A percentile compares a stretch with the other conserved stretches of the same genome.
These are phyloP conservation scores for Thymus quinquecostatus DNA, from an alignment of 257 asterid genomes.

Conservation along the genomic window DNA sequence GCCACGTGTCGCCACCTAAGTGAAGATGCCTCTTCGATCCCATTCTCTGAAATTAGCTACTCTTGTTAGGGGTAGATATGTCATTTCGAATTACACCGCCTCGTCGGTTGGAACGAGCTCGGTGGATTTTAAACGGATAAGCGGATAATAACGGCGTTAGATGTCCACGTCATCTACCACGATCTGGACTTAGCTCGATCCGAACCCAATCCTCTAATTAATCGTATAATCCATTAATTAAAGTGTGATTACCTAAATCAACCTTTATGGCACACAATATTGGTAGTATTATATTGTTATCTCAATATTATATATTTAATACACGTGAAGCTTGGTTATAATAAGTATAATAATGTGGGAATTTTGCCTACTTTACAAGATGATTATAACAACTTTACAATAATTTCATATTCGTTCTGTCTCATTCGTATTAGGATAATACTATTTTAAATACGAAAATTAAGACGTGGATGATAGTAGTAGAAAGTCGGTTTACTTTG, in stretches of 20 bases:
- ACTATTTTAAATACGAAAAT: too few relatives aligned
- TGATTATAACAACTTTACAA: background rate
- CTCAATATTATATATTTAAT: background rate
- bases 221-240: background rate
- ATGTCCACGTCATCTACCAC: conserved; percentile 28
- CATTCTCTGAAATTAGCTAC: background rate
- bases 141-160: conserved; percentile 31
- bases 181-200: background rate
- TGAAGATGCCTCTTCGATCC: conserved; percentile 19
- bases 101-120: background rate
- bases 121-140: conserved; percentile 14
- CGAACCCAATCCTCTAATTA: conserved; percentile 27
- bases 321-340: background rate
- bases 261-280: too few relatives aligned
- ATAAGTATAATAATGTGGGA: background rate
- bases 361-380: background rate
- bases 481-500: too few relatives aligned
- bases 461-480: too few relatives aligned
- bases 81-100: background rate
- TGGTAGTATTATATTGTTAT: too few relatives aligned
- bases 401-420: too few relatives aligned
- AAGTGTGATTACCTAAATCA: background rate
- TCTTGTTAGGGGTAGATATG: background rate
- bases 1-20: conserved; percentile 17
- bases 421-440: too few relatives aligned